Conservation (phyloP, 768 basidiomycete species). For the Tulasnella sp. region DNA sequence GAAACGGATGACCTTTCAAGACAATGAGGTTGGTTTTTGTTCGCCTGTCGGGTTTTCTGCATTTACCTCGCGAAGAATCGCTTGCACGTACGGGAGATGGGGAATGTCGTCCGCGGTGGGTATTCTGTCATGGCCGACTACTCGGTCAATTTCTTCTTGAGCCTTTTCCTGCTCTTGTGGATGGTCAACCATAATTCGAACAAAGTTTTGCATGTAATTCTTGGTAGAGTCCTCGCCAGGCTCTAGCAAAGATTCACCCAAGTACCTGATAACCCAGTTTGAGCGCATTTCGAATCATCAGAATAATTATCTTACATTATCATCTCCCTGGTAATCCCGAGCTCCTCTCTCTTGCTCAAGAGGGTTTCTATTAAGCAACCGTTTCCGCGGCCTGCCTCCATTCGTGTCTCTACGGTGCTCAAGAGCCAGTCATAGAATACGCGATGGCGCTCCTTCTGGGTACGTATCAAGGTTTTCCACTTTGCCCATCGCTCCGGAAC, state of each 20-base stretch:
- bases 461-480: conserved; percentile 30
- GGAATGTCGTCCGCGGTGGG: conserved; percentile 18
- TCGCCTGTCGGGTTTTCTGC: too few species aligned
- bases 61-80: conserved; percentile 19
- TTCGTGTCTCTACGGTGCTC: conserved; percentile 35
- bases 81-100: conserved; percentile 21
- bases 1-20: not conserved
- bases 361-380: conserved; percentile 40
- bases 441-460: conserved; percentile 35
- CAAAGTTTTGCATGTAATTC: not conserved
- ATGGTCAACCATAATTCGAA: not conserved
- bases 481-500: conserved; percentile 20
- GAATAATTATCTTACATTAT: conserved; percentile 9
- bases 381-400: conserved; percentile 35
- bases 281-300: not conserved
- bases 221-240: conserved; percentile 25
- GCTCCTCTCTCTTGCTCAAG: conserved; percentile 34
- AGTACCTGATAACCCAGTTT: not conserved
- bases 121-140: conserved; percentile 14
- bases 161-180: conserved; percentile 18
- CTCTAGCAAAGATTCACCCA: not conserved
- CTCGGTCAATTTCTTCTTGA: conserved; percentile 25
- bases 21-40: too few species aligned
- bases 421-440: conserved; percentile 38
- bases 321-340: conserved; percentile 35